Evolutionary conservation across 2,329 filamentous ascomycete genomes (phyloP).

Genomic region (Celoporthe dispersa): DNA sequence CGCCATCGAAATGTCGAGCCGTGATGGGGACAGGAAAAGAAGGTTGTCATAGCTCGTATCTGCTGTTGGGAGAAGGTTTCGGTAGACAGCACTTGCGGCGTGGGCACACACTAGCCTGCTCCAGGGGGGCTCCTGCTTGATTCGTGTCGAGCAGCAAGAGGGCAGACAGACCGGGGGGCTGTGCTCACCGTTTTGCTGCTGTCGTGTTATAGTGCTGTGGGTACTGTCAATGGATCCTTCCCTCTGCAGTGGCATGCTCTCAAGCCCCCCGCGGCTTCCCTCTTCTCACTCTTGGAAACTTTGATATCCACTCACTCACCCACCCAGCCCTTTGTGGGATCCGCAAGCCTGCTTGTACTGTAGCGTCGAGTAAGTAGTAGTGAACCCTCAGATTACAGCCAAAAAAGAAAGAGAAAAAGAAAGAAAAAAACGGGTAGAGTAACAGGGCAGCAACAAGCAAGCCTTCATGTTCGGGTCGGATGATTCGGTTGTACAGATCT

Average conservation of each 20-base stretch:
- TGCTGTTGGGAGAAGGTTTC: neutral
- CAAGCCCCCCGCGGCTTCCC: neutral
- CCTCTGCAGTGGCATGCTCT: neutral
- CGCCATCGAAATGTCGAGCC: neutral
- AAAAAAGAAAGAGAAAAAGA: neutral
- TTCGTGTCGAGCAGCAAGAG: neutral
- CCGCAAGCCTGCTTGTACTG: neutral
- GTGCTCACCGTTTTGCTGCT: no score
- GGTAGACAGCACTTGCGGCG: neutral
- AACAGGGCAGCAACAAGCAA: neutral
- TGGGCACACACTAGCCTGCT: neutral
- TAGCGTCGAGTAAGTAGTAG: neutral
- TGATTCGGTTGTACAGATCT: neutral
- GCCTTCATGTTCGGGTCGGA: neutral
- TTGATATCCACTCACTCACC: no score
- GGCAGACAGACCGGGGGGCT: no score
- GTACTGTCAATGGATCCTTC: neutral
- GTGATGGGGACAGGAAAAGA: neutral
- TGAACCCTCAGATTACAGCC: neutral
- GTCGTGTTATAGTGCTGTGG: neutral
- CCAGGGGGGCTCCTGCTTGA: neutral
- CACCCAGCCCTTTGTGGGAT: no score
- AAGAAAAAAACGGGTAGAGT: neutral
- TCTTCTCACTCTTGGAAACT: neutral
- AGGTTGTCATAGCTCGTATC: neutral